Conservation (phyloP, 805 yeast species). For the Cyberlindnera mycetangii region DNA sequence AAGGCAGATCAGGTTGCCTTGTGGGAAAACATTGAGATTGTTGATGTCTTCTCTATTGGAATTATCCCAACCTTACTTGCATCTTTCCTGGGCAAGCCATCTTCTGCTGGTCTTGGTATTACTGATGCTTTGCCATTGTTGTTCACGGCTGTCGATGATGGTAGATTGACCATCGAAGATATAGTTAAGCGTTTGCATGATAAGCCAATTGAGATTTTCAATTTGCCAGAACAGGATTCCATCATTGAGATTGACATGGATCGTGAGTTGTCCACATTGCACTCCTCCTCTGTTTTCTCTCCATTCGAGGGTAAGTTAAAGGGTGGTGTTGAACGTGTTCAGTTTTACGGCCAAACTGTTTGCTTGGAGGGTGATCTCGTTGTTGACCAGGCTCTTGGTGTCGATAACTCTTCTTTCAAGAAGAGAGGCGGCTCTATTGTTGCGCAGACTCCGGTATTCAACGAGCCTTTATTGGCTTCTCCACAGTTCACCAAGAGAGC, state of each 20-base stretch:
- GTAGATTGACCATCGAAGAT: slow-evolving; percentile 68
- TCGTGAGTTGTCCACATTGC: slow-evolving; percentile 48
- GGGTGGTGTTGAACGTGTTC: slow-evolving; percentile 89
- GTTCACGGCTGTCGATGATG: slow-evolving; percentile 73
- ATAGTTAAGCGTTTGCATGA: slow-evolving; percentile 71
- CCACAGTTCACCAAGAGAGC: slow-evolving; percentile 35
- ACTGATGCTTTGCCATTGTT: slow-evolving; percentile 80
- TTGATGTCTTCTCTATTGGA: slow-evolving; percentile 90
- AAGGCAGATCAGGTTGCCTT: slow-evolving; percentile 75
- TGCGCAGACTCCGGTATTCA: slow-evolving; percentile 23
- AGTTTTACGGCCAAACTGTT: slow-evolving; percentile 71
- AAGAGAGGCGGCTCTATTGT: slow-evolving; percentile 28
- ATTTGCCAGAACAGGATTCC: slow-evolving; percentile 77
- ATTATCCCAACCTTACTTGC: slow-evolving; percentile 72
- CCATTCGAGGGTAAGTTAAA: slow-evolving; percentile 56
- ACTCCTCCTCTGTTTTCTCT: slow-evolving; percentile 45
- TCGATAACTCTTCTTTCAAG: slow-evolving; percentile 29
- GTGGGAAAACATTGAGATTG: slow-evolving; percentile 68
- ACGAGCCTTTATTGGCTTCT: slow-evolving; percentile 35
- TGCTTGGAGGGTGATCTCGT: slow-evolving; percentile 80
- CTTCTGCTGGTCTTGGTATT: slow-evolving; percentile 72
- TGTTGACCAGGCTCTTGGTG: slow-evolving; percentile 59
- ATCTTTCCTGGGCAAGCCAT: slow-evolving; percentile 54
- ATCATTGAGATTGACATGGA: slow-evolving; percentile 81
- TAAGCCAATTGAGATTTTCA: slow-evolving; percentile 80